phyloP scores from a whole-genome alignment of 2,329 filamentous ascomycete genomes.

The Alternaria conjuncta region DNA sequence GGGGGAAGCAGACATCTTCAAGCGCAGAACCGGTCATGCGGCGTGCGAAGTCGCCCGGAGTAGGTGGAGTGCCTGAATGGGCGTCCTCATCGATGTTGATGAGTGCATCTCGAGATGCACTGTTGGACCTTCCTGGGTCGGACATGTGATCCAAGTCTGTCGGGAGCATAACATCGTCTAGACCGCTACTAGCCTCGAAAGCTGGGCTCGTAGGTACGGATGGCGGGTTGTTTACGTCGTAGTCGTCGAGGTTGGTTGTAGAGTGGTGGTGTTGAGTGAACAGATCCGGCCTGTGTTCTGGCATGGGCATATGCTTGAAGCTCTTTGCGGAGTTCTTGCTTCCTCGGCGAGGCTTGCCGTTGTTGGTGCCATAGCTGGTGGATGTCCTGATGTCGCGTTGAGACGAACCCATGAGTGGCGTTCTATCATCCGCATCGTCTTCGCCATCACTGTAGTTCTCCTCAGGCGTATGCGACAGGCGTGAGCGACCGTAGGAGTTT shows the following conservation, averaged over 20 bases:
- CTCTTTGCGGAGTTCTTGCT: slow-evolving; percentile 44
- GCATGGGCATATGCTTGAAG: slow-evolving; percentile 23
- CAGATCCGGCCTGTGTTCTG: slow-evolving; percentile 25
- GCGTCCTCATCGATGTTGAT: slow-evolving; percentile 63
- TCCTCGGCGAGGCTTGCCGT: slow-evolving; percentile 39
- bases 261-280: slow-evolving; percentile 39
- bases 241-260: slow-evolving; percentile 50
- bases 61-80: slow-evolving; percentile 51
- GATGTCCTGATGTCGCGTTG: slow-evolving; percentile 45
- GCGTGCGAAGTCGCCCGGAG: slow-evolving; percentile 34
- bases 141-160: slow-evolving; percentile 61
- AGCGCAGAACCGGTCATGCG: slow-evolving; percentile 66
- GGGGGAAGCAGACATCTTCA: slow-evolving; percentile 92
- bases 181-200: slow-evolving; percentile 58
- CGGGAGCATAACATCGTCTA: slow-evolving; percentile 71
- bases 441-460: slow-evolving; percentile 57
- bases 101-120: slow-evolving; percentile 52
- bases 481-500: slow-evolving; percentile 30
- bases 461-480: slow-evolving; percentile 38
- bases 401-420: slow-evolving; percentile 58
- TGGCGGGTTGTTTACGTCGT: slow-evolving; percentile 71
- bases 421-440: slow-evolving; percentile 58
- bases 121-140: slow-evolving; percentile 23
- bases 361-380: slow-evolving; percentile 45
- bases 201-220: slow-evolving; percentile 66